Evolutionary conservation across 2,329 filamentous ascomycete species (phyloP), one percentile per base, ranked within the genome.

Genomic region (Colletotrichum orbiculare): DNA sequence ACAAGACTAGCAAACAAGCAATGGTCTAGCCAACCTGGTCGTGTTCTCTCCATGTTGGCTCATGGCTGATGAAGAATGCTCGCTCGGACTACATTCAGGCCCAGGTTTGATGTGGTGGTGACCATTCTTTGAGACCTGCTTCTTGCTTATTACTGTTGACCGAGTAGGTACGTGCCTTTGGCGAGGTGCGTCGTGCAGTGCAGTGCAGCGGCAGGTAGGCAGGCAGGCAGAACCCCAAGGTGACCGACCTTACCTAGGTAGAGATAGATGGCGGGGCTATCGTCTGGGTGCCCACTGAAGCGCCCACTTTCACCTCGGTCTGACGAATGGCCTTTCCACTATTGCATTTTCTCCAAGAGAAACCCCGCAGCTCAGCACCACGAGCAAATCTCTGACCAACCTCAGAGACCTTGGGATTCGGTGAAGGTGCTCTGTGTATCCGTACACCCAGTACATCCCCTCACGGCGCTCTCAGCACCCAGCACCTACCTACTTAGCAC

Each of bases 381-480:
- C 25, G 25, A 25, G 54, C 48, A 66, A 66, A 66, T 66, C 60
- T 64, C 58, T 64, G 59, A 63, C 59, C 63, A 66, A 66, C 57
- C 45, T 17, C 62, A 65, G 46, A 45, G 57, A 65, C 57, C 59
- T 60, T 63, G 59, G 62, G 62, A 37, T 38, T 45, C 46, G 25
- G 25, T 25, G 25, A 25, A 25, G 25, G 25, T 25, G 25, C 25
- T 5, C 25, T 25, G 25, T 25, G 25, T 25, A n/a, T n/a, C n/a
- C n/a, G n/a, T n/a, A 25, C 25, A 25, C 3, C 25, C 25, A 25
- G 25, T 25, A 25, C 55, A 57, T 53, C 50, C 49, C 61, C 60
- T 25, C 25, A 25, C 25, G 25, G 25, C 25, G 25, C 25, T 25
- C 25, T 25, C 25, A 25, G 25, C 25, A 25, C 25, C 25, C 25